Base-by-base conservation (phyloP, 2,329 filamentous ascomycete species). In the Sclerotinia subarctica region DNA sequence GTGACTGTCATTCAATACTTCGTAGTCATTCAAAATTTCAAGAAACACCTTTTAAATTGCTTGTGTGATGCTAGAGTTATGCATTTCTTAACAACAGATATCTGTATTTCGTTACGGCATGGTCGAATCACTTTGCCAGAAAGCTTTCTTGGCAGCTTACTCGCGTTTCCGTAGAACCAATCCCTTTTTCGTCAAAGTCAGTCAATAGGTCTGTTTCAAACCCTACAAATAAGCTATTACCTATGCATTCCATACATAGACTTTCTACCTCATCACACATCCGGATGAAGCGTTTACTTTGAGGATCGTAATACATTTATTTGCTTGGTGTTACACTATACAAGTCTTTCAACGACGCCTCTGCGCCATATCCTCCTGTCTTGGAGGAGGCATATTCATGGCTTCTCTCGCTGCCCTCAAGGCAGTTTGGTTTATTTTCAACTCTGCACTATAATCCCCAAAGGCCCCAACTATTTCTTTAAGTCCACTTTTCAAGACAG, bases 341-440 rank as follows among this genome's bases (percentile, higher is more conserved):
- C 26, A 53, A 15, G 7, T 26, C 15, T 24, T 63, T 47, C 63
- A 67, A 67, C 53, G 68, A 38, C 52, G 52, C 62, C 32, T 64
- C 59, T 64, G 26, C 49, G 29, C 51, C 58, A 58, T 57, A 44
- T 64, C 63, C 32, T 66, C 47, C n/a, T 29, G 49, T 35, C 38
- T 26, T 13, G 51, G 26, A 64, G 66, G 66, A 57, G 54, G 51
- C 44, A 53, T 42, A 47, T 54, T 35, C 29, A 66, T 66, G 47
- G 88, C 89, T 76, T 93, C 89, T 77, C 85, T 89, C 5, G 92
- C 94, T 68, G 90, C 80, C 73, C 89, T 84, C 73, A 97, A 82
- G 74, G 97, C 94, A 67, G 84, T 84, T 70, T 85, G 82, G 51
- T 83, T 89, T 71, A 97, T 80, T 57, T 90, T 86, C 72, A 97